phyloP scores from a whole-genome alignment of 441 rosid genomes.

The Populus trichocarpa region DNA sequence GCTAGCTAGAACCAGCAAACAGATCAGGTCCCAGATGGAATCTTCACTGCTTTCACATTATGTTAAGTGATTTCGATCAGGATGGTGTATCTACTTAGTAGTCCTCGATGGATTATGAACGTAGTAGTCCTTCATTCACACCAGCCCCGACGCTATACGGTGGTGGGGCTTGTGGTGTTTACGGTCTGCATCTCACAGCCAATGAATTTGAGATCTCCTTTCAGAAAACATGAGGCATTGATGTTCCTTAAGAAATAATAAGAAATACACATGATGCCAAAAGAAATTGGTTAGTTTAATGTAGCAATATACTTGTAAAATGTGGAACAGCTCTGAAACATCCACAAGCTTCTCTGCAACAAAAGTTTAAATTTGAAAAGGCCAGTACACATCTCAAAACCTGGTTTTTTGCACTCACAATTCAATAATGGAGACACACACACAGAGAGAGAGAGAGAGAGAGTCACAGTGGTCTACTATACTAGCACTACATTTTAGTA shows the following conservation, averaged over 20 bases:
- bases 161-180: background rate
- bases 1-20: background rate
- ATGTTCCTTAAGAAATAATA: background rate
- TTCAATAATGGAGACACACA: slow-evolving; percentile 19
- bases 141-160: background rate
- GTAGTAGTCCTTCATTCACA: background rate
- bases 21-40: slow-evolving; percentile 5
- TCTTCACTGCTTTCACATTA: background rate
- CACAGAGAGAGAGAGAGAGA: background rate
- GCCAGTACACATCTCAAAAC: slow-evolving; percentile 24
- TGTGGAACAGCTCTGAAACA: slow-evolving; percentile 18
- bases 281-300: background rate
- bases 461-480: background rate
- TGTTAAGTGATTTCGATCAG: background rate
- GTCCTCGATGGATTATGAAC: slow-evolving; percentile 21
- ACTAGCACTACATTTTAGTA: too few species aligned
- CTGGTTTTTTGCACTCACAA: slow-evolving; percentile 28
- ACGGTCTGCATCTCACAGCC: background rate
- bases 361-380: slow-evolving; percentile 21
- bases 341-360: slow-evolving; percentile 32
- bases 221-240: background rate
- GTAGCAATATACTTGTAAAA: background rate
- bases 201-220: background rate
- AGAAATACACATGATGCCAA: background rate
- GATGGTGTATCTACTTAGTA: slow-evolving; percentile 28